These are phyloP conservation scores for Rubia tinctorum DNA, from an alignment of 305 asterid species.

Conservation along the genomic window DNA sequence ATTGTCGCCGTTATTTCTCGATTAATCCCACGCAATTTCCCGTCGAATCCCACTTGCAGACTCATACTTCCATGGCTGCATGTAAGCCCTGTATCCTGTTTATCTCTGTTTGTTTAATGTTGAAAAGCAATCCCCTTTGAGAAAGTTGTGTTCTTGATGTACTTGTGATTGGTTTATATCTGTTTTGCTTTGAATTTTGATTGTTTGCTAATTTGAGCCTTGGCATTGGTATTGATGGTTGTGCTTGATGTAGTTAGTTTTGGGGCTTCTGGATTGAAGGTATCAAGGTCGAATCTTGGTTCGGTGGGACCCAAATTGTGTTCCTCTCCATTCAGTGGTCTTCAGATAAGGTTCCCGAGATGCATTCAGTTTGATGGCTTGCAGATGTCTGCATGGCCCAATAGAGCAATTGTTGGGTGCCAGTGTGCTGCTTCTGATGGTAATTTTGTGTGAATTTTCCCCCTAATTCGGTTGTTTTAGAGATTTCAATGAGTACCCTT, in stretches of 20 bases:
- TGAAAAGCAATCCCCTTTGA: not conserved
- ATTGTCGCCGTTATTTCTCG: not conserved
- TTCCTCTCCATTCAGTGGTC: conserved; percentile 30
- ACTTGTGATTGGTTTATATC: not conserved
- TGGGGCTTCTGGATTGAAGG: conserved; percentile 60
- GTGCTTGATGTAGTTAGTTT: conserved; percentile 46
- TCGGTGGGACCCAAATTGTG: conserved; percentile 43
- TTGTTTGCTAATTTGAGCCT: not conserved
- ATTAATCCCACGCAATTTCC: not conserved
- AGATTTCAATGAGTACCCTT: not conserved
- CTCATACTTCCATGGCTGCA: conserved; percentile 52
- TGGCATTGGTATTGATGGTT: conserved; percentile 17
- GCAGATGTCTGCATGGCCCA: conserved; percentile 34
- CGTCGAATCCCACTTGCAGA: conserved; percentile 15
- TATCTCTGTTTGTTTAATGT: not conserved
- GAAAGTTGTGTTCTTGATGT: not conserved
- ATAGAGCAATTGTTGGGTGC: conserved; percentile 33
- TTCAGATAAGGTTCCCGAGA: conserved; percentile 20
- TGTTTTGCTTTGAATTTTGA: not conserved
- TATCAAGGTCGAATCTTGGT: conserved; percentile 43
- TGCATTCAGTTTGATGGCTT: conserved; percentile 41
- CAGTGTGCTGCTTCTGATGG: conserved; percentile 35
- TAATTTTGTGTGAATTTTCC: conserved; percentile 40
- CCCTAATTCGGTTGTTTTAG: not conserved
- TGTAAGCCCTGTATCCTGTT: conserved; percentile 33